phyloP scores from a whole-genome alignment of 2,329 filamentous ascomycete species.

The Aspergillus phoenicis region DNA sequence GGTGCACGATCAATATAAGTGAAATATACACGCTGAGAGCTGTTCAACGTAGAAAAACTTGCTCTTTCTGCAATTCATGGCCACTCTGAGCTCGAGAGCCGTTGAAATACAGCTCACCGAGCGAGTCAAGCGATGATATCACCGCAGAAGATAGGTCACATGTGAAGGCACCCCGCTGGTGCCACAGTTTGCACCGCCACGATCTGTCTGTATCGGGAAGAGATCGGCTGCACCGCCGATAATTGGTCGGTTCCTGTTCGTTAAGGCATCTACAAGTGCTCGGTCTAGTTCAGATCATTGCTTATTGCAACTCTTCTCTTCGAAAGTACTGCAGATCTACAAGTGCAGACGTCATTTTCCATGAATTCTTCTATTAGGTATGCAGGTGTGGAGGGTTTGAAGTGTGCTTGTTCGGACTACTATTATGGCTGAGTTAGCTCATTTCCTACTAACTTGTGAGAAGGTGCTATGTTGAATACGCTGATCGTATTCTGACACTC shows the following conservation, averaged over 20 bases:
- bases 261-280: neutral
- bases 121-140: conserved; percentile 4
- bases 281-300: too few relatives aligned
- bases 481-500: too few relatives aligned
- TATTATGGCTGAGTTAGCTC: too few relatives aligned
- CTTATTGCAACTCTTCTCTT: neutral
- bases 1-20: neutral
- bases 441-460: too few relatives aligned
- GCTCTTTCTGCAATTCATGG: neutral
- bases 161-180: neutral
- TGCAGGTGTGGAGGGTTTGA: too few relatives aligned
- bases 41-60: neutral
- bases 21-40: neutral
- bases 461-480: too few relatives aligned
- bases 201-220: neutral
- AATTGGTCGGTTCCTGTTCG: neutral
- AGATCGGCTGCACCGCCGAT: neutral
- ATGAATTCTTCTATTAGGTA: neutral
- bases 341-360: too few relatives aligned
- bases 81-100: neutral
- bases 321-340: neutral
- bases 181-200: conserved; percentile 7
- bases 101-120: neutral
- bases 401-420: too few relatives aligned
- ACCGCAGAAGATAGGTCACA: conserved; percentile 6